These are phyloP conservation scores for Cladophialophora immunda DNA, from an alignment of 2,329 filamentous ascomycete species.

Conservation along the genomic window DNA sequence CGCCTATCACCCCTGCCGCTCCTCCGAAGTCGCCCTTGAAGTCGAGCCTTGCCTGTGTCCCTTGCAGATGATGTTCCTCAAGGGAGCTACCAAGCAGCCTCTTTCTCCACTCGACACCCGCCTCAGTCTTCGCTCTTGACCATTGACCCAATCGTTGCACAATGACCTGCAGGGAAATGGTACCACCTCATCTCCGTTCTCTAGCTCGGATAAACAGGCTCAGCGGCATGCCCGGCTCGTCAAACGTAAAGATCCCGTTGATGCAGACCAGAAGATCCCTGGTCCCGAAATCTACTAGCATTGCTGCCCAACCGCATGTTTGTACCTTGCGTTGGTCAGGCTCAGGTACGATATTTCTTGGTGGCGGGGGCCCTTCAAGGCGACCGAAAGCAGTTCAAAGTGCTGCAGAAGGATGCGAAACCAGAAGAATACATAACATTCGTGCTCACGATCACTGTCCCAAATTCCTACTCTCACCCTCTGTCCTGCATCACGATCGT, in stretches of 20 bases:
- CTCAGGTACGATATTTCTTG: background rate
- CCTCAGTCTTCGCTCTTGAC: background rate
- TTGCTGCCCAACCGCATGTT: background rate
- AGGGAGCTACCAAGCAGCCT: conserved; percentile 2
- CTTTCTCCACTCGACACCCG: conserved; percentile 11
- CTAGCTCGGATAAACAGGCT: conserved; percentile 3
- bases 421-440: background rate
- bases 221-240: background rate
- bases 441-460: background rate
- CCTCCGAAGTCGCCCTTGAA: background rate
- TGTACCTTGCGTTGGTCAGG: background rate
- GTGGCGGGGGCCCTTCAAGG: too few relatives aligned
- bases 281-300: background rate
- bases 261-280: background rate
- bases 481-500: background rate
- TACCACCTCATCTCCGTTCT: conserved; percentile 5
- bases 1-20: background rate
- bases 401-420: background rate
- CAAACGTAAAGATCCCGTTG: background rate
- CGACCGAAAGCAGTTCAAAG: background rate
- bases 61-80: background rate
- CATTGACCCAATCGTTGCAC: conserved; percentile 1
- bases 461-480: background rate
- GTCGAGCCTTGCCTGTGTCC: background rate
- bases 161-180: conserved; percentile 2